Conservation (phyloP, 2,329 filamentous ascomycete species). For the Monosporascus sp. region DNA sequence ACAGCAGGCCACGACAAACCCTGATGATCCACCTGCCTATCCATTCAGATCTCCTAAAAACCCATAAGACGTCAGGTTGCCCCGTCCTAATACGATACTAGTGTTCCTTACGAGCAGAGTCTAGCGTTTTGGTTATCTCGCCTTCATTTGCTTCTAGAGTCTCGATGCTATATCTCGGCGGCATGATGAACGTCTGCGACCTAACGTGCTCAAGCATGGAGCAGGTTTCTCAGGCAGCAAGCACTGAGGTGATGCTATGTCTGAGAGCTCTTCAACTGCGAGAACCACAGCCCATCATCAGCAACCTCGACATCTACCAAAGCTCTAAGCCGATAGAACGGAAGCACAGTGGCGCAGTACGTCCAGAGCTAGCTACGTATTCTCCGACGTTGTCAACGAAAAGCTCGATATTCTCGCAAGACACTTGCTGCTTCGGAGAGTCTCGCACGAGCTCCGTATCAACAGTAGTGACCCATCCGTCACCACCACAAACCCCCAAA, state of each 20-base stretch:
- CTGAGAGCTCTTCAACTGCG: conserved; percentile 4
- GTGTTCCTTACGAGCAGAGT: not conserved
- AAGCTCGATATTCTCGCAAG: conserved; percentile 14
- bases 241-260: conserved; percentile 1
- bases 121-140: not conserved
- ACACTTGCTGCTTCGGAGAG: not conserved
- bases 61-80: conserved; percentile 14
- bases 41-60: conserved; percentile 11
- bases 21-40: conserved; percentile 7
- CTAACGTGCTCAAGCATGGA: not conserved
- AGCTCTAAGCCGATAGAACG: not conserved
- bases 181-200: not conserved
- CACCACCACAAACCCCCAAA: conserved; percentile 13
- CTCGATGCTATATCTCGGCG: not conserved
- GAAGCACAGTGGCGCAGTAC: not conserved
- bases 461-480: conserved; percentile 8
- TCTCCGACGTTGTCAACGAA: conserved; percentile 13
- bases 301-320: conserved; percentile 1
- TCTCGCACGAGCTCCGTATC: conserved; percentile 9
- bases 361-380: conserved; percentile 5
- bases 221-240: not conserved
- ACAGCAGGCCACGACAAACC: conserved; percentile 7
- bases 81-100: not conserved
- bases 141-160: not conserved
- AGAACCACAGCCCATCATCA: conserved; percentile 4